phyloP scores from a whole-genome alignment of 2,329 filamentous ascomycete species.

The Trichoderma koningiopsis region DNA sequence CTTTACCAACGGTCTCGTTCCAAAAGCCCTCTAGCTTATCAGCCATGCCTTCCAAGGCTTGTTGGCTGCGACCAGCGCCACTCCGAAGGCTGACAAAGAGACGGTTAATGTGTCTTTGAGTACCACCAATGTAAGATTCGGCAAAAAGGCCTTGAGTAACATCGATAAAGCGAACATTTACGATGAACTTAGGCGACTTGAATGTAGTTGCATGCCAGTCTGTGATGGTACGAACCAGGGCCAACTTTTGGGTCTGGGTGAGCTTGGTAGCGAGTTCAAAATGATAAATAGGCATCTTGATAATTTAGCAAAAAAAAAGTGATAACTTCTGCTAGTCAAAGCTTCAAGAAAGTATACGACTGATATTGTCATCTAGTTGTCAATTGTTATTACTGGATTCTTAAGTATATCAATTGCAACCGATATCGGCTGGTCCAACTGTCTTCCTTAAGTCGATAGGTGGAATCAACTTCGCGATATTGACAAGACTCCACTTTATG shows the following conservation, averaged over 20 bases:
- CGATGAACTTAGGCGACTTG: constrained; percentile 24
- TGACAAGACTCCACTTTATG: neutral
- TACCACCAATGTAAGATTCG: constrained; percentile 21
- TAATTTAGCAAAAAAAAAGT: neutral
- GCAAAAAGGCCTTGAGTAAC: constrained; percentile 10
- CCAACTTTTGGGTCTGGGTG: constrained; percentile 21
- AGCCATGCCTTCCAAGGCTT: constrained; percentile 19
- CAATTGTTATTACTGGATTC: neutral
- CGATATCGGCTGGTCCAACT: constrained; percentile 12
- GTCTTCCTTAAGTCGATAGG: neutral
- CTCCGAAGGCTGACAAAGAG: constrained; percentile 25
- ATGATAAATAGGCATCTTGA: constrained; percentile 23
- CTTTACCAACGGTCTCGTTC: constrained; percentile 20
- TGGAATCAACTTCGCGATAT: constrained; percentile 9
- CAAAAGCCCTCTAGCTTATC: constrained; percentile 24
- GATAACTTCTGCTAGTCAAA: neutral
- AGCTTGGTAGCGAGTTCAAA: constrained; percentile 25
- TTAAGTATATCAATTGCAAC: neutral
- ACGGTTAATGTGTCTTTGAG: constrained; percentile 17
- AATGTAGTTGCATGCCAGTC: constrained; percentile 27
- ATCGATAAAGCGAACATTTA: constrained; percentile 27
- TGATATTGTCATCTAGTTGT: neutral
- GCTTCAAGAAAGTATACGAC: neutral
- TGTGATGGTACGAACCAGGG: constrained; percentile 20
- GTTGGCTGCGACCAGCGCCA: constrained; percentile 15